These are phyloP conservation scores for Alnus glutinosa DNA, from an alignment of 306 rosid genomes.

Conservation along the genomic window DNA sequence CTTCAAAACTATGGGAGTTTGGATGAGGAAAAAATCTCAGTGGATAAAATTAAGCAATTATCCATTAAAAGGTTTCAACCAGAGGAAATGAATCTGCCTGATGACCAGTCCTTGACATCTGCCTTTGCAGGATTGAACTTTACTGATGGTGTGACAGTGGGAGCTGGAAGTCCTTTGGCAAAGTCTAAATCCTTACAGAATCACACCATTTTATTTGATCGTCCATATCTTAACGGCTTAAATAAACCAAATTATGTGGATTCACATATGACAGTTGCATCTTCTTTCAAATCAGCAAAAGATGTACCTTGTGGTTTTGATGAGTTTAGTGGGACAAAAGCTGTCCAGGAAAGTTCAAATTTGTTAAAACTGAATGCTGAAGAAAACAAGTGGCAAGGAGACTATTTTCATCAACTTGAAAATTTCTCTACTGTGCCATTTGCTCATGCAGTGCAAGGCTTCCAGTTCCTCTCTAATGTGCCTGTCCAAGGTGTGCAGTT, in stretches of 20 bases:
- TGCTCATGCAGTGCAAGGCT: slow-evolving; percentile 31
- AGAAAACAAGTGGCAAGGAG: slow-evolving; percentile 29
- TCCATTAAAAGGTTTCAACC: slow-evolving; percentile 30
- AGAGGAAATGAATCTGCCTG: slow-evolving; percentile 29
- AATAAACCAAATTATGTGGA: slow-evolving; percentile 25
- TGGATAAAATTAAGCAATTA: slow-evolving; percentile 27
- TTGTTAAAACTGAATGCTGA: slow-evolving; percentile 20
- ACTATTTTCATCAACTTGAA: slow-evolving; percentile 24
- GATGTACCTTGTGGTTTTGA: slow-evolving; percentile 28
- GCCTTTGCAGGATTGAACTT: slow-evolving; percentile 47
- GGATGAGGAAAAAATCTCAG: slow-evolving; percentile 37
- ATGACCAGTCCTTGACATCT: slow-evolving; percentile 37
- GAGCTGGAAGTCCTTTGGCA: background rate
- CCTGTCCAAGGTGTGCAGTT: slow-evolving; percentile 39
- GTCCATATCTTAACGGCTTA: slow-evolving; percentile 20
- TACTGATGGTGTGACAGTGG: slow-evolving; percentile 8
- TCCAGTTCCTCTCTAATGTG: slow-evolving; percentile 35
- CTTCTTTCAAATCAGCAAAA: slow-evolving; percentile 31
- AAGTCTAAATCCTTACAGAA: slow-evolving; percentile 22
- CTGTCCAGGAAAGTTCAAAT: slow-evolving; percentile 38
- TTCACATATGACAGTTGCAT: slow-evolving; percentile 23
- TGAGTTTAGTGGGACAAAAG: slow-evolving; percentile 24
- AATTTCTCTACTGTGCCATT: slow-evolving; percentile 27
- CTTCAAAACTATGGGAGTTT: slow-evolving; percentile 31
- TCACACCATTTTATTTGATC: slow-evolving; percentile 14